Base-by-base conservation (phyloP, 208 protist genomes). In the Tetramitus jugosus region DNA sequence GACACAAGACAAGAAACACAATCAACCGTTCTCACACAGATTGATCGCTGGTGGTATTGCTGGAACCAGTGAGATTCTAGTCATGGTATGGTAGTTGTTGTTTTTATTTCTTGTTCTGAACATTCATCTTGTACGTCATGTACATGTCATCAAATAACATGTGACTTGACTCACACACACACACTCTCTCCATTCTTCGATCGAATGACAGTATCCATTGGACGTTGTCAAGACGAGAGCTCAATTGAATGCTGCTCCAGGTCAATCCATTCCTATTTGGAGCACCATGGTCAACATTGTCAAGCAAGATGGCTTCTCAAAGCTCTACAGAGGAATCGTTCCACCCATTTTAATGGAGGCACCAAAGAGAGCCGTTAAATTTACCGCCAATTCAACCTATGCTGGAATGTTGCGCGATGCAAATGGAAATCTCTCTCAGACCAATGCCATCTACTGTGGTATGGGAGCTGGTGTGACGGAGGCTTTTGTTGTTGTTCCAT, bases 401-500 rank as follows among this genome's bases (percentile, higher is more conserved):
- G 46, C 8, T 29, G 3, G 23, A 76, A 49, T 46, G 4, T 10
- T 26, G 4, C 56, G 3, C 20, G 20, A 20, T 56, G 14, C 14
- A 13, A 43, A 60, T 8, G 69, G 31, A 43, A 42, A 29, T 42
- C 17, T 76, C 3, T 43, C 26, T n/a, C 33, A 39, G n/a, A 20
- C 13, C 2, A 61, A 52, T 20, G 37, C 62, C 37, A 39, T 78
- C 61, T 77, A 29, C 23, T 31, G 72, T 31, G 87, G 87, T 76
- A 61, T 71, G 17, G 40, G 20, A 7, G 85, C 87, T 46, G 87
- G 84, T 76, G 80, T 82, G 31, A 85, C 85, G 39, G 87, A 90
- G 65, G 79, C 87, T 23, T 76, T 87, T 56, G 65, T 89, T 42
- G 78, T 87, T 4, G 81, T 83, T 52, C 87, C 46, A 33, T 90